These are phyloP conservation scores for Yamadazyma triangularis DNA, from an alignment of 1,139 yeast species.

Conservation along the genomic window DNA sequence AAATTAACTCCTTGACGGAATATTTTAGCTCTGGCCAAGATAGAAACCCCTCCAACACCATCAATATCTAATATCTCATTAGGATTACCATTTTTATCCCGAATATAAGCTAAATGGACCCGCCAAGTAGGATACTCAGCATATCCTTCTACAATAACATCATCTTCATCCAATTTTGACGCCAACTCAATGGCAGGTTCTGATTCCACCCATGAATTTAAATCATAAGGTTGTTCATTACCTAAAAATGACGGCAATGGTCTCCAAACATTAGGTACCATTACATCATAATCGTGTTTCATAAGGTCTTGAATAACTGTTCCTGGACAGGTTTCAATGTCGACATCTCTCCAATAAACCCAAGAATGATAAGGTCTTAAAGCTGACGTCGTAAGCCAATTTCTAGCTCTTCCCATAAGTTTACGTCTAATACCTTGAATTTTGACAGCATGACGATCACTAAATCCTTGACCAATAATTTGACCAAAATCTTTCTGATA, in stretches of 20 bases:
- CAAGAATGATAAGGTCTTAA: conserved; percentile 83
- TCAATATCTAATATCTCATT: conserved; percentile 69
- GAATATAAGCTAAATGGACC: conserved; percentile 70
- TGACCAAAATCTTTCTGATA: conserved; percentile 84
- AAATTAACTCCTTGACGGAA: conserved; percentile 81
- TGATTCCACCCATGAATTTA: conserved; percentile 87
- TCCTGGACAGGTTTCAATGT: conserved; percentile 79
- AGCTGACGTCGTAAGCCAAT: conserved; percentile 77
- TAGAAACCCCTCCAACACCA: conserved; percentile 90
- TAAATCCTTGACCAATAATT: conserved; percentile 80
- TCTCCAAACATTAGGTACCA: conserved; percentile 91
- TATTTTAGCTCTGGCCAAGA: conserved; percentile 75
- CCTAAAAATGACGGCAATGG: conserved; percentile 75
- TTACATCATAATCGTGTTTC: conserved; percentile 68
- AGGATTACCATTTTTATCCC: conserved; percentile 61
- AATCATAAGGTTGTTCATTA: conserved; percentile 78
- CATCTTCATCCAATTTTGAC: conserved; percentile 65
- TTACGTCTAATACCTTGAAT: conserved; percentile 87
- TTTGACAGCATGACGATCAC: conserved; percentile 84
- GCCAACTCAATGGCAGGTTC: conserved; percentile 69
- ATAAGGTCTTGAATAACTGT: conserved; percentile 75
- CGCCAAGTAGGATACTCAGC: conserved; percentile 90
- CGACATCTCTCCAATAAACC: conserved; percentile 95
- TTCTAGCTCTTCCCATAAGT: conserved; percentile 86
- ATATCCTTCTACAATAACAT: conserved; percentile 87